phyloP scores from a whole-genome alignment of 768 basidiomycete species.

The Hypsizygus marmoreus region DNA sequence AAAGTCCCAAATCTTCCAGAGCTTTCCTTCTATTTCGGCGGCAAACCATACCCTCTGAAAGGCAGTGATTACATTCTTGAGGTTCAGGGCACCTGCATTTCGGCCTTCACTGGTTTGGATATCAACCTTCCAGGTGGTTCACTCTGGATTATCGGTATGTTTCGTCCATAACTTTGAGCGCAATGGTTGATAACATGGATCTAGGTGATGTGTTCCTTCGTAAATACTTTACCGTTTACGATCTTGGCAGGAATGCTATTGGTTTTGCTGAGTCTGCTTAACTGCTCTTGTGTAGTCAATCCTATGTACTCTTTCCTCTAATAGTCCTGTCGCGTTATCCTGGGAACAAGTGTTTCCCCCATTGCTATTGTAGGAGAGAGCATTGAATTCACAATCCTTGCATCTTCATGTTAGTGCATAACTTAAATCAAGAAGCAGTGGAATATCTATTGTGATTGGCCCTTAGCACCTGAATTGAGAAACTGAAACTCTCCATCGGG shows the following conservation, averaged over 20 bases:
- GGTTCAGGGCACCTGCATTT: constrained; percentile 91
- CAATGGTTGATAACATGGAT: constrained; percentile 2
- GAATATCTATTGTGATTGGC: too few species aligned
- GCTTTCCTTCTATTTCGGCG: constrained; percentile 80
- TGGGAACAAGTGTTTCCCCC: not conserved
- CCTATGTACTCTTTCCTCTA: constrained; percentile 6
- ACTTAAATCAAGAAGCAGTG: too few species aligned
- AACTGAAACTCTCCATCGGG: too few species aligned
- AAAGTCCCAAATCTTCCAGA: constrained; percentile 85
- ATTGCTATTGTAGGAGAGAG: not conserved
- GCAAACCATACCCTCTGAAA: constrained; percentile 77
- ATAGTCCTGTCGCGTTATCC: not conserved
- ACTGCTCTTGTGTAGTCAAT: constrained; percentile 9
- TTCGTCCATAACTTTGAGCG: not conserved
- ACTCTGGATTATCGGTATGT: constrained; percentile 89
- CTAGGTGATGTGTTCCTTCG: constrained; percentile 89
- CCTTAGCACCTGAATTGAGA: too few species aligned
- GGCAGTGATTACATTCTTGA: constrained; percentile 89
- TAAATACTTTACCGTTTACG: constrained; percentile 91
- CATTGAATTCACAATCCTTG: too few species aligned
- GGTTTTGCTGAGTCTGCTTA: constrained; percentile 66
- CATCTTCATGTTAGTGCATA: too few species aligned
- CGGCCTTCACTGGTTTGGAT: constrained; percentile 89
- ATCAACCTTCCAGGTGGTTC: constrained; percentile 78
- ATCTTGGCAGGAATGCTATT: constrained; percentile 74